Percentiles rank a stretch among this genome's conserved stretches.
Conservation (phyloP, 805 yeast genomes). For the Trichomonascus vanleenenianus region DNA sequence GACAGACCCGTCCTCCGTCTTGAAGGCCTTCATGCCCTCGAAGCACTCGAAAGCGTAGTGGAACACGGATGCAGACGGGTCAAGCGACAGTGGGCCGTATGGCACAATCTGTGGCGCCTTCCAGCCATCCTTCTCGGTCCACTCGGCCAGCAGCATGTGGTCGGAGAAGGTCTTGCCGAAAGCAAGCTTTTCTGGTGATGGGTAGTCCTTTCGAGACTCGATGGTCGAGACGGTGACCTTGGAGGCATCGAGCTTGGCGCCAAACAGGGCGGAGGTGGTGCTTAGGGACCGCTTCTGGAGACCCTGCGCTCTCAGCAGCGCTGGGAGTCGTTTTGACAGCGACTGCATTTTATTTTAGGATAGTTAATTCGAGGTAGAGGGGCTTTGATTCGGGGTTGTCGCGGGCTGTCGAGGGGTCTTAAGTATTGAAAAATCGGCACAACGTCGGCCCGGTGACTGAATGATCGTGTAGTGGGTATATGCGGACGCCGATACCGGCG, state of each 20-base stretch:
- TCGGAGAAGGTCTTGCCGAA: slow-evolving; percentile 64
- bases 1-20: slow-evolving; percentile 42
- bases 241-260: slow-evolving; percentile 46
- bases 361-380: too few relatives aligned
- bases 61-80: slow-evolving; percentile 85
- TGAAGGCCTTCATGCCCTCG: slow-evolving; percentile 94
- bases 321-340: too few relatives aligned
- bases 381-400: too few relatives aligned
- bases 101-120: slow-evolving; percentile 81
- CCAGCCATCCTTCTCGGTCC: slow-evolving; percentile 80
- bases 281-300: slow-evolving; percentile 1
- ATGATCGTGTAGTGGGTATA: too few relatives aligned
- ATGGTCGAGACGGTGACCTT: slow-evolving; percentile 43
- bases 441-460: too few relatives aligned
- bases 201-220: slow-evolving; percentile 42
- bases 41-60: slow-evolving; percentile 94
- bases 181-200: slow-evolving; percentile 54
- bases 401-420: too few relatives aligned
- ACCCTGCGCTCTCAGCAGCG: not conserved
- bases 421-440: too few relatives aligned
- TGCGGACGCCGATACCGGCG: too few relatives aligned
- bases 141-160: slow-evolving; percentile 83
- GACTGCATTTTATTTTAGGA: too few relatives aligned
- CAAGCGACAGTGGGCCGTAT: slow-evolving; percentile 64
- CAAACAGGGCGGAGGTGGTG: slow-evolving; percentile 4